Percentiles rank a stretch among this genome's conserved stretches.
phyloP scores from a whole-genome alignment of 306 rosid genomes.

The Dalbergia cultrata region DNA sequence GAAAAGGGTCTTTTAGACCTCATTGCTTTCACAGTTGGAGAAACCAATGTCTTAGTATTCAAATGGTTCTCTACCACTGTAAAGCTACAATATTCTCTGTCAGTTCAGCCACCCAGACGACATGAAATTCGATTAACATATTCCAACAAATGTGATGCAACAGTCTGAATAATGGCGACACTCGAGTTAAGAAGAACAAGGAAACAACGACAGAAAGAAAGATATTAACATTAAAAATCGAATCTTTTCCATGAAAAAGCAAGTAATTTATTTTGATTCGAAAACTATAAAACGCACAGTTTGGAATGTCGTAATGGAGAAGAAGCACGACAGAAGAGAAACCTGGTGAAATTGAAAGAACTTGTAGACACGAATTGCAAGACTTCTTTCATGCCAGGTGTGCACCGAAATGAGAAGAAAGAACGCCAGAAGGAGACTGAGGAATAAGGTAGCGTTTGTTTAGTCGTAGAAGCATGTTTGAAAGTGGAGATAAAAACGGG shows the following conservation, averaged over 20 bases:
- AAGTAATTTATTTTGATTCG: background rate
- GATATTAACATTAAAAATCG: background rate
- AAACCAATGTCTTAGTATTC: constrained; percentile 52
- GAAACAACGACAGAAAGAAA: background rate
- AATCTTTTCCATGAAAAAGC: constrained; percentile 6
- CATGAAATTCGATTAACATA: constrained; percentile 9
- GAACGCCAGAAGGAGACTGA: constrained; percentile 28
- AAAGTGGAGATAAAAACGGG: too few relatives aligned
- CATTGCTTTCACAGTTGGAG: constrained; percentile 53
- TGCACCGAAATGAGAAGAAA: constrained; percentile 36
- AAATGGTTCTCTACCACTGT: constrained; percentile 62
- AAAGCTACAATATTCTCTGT: constrained; percentile 53
- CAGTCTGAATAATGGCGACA: too few relatives aligned
- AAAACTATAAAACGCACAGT: background rate
- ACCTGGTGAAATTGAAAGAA: constrained; percentile 59
- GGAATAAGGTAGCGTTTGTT: too few relatives aligned
- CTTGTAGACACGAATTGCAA: constrained; percentile 55
- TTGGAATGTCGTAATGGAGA: constrained; percentile 6
- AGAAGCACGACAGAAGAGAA: constrained; percentile 29
- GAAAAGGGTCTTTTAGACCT: constrained; percentile 62
- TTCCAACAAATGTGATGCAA: background rate
- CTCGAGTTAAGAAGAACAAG: background rate
- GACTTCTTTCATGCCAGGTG: constrained; percentile 57
- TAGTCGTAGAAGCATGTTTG: too few relatives aligned
- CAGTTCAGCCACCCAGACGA: constrained; percentile 31